Conservation (phyloP, 2,329 filamentous ascomycete species). For the Microdochium trichocladiopsis region DNA sequence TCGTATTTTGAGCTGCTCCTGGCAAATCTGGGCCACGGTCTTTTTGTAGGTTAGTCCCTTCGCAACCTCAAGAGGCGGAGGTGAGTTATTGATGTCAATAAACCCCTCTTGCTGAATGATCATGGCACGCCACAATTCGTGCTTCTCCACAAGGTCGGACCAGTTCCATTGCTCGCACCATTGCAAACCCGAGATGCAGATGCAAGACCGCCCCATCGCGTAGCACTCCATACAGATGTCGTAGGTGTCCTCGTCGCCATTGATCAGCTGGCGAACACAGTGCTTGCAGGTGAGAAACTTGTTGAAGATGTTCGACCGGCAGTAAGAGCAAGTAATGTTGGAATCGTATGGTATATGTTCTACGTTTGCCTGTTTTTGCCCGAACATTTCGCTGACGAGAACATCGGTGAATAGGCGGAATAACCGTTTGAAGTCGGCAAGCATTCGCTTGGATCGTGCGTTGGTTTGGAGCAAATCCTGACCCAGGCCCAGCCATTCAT, state of each 20-base stretch:
- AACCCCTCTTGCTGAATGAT: constrained; percentile 68
- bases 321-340: constrained; percentile 93
- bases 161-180: constrained; percentile 95
- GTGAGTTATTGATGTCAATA: constrained; percentile 57
- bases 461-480: constrained; percentile 33
- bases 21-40: constrained; percentile 85
- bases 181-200: constrained; percentile 73
- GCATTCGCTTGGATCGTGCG: constrained; percentile 57
- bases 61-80: constrained; percentile 64
- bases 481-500: constrained; percentile 39
- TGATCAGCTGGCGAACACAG: constrained; percentile 62
- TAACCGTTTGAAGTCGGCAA: constrained; percentile 74
- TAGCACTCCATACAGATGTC: constrained; percentile 99
- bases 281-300: constrained; percentile 87
- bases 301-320: constrained; percentile 94
- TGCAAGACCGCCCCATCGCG: constrained; percentile 91
- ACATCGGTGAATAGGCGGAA: constrained; percentile 74
- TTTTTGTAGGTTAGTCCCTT: constrained; percentile 63
- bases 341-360: constrained; percentile 81
- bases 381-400: constrained; percentile 81
- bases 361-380: constrained; percentile 60
- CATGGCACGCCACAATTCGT: constrained; percentile 76
- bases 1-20: constrained; percentile 72
- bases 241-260: constrained; percentile 75
- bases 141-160: constrained; percentile 67